These are phyloP conservation scores for Pecoramyces ruminantium DNA, from an alignment of 192 early-diverging fungal genomes.

Conservation along the genomic window DNA sequence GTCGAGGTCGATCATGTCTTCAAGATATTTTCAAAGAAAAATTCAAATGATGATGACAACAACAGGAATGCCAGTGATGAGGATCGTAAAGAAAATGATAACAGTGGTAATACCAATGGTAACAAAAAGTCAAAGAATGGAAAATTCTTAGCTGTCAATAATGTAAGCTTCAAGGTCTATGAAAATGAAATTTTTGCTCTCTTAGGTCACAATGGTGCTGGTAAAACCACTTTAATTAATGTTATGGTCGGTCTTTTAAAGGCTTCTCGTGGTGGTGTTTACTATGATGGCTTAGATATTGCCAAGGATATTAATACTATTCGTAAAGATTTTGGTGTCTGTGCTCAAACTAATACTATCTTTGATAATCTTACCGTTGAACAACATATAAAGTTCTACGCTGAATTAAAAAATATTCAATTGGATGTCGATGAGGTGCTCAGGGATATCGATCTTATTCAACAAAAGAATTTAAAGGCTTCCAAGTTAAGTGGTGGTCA, in stretches of 20 bases:
- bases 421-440: not conserved
- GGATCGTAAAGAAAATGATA: no score
- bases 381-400: not conserved
- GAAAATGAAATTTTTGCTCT: not conserved
- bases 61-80: no score
- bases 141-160: not conserved
- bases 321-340: not conserved
- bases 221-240: not conserved
- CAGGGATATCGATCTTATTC: not conserved
- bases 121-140: no score
- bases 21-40: not conserved
- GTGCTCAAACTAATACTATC: not conserved
- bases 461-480: not conserved
- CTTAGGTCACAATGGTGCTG: slow-evolving; percentile 2
- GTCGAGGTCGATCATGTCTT: not conserved
- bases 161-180: not conserved
- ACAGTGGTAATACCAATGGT: no score
- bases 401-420: not conserved
- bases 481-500: not conserved
- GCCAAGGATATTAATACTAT: not conserved
- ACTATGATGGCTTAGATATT: not conserved
- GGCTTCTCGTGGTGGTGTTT: not conserved
- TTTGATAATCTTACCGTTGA: not conserved
- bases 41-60: not conserved
- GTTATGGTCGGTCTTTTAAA: not conserved